Evolutionary conservation across 192 early-diverging fungal genomes (phyloP).

Genomic region (Entophlyctis helioformis): DNA sequence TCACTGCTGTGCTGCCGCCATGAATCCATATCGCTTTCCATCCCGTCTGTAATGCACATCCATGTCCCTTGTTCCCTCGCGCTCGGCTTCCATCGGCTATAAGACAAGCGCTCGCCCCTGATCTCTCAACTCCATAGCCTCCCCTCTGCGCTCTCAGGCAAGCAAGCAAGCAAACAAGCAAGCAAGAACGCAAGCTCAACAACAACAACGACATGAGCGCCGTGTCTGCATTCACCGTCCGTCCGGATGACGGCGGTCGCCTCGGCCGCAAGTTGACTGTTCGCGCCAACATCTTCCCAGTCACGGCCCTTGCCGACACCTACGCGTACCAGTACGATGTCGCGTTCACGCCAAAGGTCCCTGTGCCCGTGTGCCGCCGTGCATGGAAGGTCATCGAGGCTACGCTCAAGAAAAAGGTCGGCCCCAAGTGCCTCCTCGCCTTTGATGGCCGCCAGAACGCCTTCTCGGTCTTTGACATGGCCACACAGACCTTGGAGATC

Average conservation of each 20-base stretch:
- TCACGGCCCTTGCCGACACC: conserved; percentile 1
- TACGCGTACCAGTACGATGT: conserved; percentile 23
- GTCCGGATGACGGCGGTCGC: neutral
- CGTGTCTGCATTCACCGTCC: neutral
- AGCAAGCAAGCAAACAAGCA: no score
- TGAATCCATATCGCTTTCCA: no score
- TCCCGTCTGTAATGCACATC: no score
- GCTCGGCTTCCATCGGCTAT: no score
- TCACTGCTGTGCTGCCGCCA: no score
- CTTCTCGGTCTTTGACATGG: conserved; percentile 3
- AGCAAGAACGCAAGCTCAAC: no score
- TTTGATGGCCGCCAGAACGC: conserved; percentile 22
- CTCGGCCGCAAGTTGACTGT: conserved; percentile 1
- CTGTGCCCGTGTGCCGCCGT: neutral
- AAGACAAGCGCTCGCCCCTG: no score
- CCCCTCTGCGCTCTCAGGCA: no score
- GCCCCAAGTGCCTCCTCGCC: neutral
- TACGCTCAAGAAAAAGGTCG: no score
- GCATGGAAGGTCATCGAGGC: conserved; percentile 8
- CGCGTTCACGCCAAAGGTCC: conserved; percentile 6
- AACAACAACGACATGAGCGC: no score
- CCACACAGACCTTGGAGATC: neutral
- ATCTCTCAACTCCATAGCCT: no score
- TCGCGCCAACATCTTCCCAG: conserved; percentile 8
- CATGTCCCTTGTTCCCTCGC: no score